phyloP scores from a whole-genome alignment of 2,329 filamentous ascomycete species.

The Capronia americana region DNA sequence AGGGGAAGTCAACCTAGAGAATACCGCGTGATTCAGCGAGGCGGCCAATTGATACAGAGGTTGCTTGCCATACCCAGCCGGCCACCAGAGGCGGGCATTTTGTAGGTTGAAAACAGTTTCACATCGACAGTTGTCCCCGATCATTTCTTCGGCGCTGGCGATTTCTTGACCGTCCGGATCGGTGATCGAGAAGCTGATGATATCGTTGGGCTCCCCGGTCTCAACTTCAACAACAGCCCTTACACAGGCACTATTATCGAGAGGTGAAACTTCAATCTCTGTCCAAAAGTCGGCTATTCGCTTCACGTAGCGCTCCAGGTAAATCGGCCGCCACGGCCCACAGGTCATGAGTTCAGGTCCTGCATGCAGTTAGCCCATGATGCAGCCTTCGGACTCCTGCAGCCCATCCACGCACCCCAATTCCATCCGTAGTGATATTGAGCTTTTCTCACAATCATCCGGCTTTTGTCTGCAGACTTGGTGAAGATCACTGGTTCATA shows the following conservation, averaged over 20 bases:
- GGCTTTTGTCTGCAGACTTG: not conserved
- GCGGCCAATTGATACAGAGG: not conserved
- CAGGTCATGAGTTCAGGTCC: constrained; percentile 67
- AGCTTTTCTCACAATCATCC: not conserved
- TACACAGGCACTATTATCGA: not conserved
- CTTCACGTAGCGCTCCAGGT: constrained; percentile 63
- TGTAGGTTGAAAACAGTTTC: not conserved
- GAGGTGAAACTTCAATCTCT: not conserved
- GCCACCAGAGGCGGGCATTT: not conserved
- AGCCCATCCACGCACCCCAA: constrained; percentile 42
- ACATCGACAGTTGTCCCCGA: not conserved
- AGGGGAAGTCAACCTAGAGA: not conserved
- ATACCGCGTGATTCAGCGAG: not conserved
- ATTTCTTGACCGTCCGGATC: no score
- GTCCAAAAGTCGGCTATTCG: constrained; percentile 45
- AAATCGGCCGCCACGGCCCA: constrained; percentile 70
- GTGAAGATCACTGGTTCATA: not conserved
- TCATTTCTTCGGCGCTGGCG: not conserved
- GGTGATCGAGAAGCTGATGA: no score
- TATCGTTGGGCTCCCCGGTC: no score
- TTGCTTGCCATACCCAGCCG: not conserved
- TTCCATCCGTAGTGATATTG: constrained; percentile 63
- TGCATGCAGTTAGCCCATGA: constrained; percentile 44
- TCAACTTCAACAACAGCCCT: not conserved
- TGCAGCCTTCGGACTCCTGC: no score